Percentiles rank a stretch among this genome's conserved stretches.
phyloP scores from a whole-genome alignment of 257 asterid genomes.

The Marsdenia floribunda region DNA sequence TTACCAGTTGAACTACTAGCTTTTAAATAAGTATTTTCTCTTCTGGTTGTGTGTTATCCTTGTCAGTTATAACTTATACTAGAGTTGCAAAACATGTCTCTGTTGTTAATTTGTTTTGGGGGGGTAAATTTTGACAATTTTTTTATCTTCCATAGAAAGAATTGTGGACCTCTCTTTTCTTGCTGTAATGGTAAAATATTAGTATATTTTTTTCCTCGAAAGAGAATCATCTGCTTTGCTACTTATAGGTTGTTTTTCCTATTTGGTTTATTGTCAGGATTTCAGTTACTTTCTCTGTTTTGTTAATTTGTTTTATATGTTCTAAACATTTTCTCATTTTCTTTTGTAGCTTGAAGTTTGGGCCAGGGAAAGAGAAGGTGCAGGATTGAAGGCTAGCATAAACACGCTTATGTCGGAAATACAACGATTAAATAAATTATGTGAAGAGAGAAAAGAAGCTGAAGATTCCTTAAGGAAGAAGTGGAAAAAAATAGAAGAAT shows the following conservation, averaged over 20 bases:
- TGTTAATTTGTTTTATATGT: neutral
- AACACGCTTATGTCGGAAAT: conserved; percentile 80
- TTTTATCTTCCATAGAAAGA: neutral
- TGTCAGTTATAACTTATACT: neutral
- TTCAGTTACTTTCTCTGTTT: conserved; percentile 1
- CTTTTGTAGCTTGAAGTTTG: conserved; percentile 81
- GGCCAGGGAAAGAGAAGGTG: conserved; percentile 96
- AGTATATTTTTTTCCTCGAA: neutral
- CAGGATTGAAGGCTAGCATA: conserved; percentile 85
- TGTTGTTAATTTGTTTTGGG: too few species aligned
- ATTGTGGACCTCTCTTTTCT: neutral
- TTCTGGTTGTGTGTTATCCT: neutral
- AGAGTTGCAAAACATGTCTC: neutral
- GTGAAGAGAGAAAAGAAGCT: conserved; percentile 98
- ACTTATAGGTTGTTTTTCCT: neutral
- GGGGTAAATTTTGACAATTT: neutral
- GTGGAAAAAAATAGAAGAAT: conserved; percentile 98
- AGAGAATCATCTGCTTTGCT: neutral
- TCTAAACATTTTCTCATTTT: neutral
- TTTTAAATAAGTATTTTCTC: neutral
- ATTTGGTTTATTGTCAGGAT: neutral
- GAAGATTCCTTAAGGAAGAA: conserved; percentile 88
- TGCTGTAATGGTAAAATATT: neutral
- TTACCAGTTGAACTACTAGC: neutral
- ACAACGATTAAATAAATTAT: conserved; percentile 75